phyloP scores from a whole-genome alignment of 257 asterid species.

The Nicotiana tabacum region DNA sequence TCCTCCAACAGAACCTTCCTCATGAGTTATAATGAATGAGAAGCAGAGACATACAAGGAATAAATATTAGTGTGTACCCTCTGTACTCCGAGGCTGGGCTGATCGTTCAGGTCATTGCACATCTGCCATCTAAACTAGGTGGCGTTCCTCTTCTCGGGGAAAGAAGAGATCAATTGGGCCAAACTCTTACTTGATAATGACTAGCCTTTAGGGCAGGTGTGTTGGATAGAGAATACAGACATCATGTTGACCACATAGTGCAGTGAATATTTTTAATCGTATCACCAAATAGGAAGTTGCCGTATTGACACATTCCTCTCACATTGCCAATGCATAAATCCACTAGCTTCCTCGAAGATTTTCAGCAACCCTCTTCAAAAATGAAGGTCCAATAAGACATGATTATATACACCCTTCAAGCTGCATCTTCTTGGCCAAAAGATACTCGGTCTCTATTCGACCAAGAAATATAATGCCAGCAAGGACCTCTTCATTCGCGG shows the following conservation, averaged over 20 bases:
- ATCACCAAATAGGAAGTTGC: not conserved
- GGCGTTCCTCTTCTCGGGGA: not conserved
- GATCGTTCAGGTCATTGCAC: not conserved
- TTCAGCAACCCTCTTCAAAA: not conserved
- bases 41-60: not conserved
- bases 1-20: not conserved
- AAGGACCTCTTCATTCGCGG: not conserved
- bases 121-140: not conserved
- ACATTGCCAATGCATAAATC: not conserved
- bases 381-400: not conserved
- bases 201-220: not conserved
- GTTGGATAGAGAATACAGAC: not conserved
- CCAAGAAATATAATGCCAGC: not conserved
- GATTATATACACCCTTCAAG: slow-evolving; percentile 1
- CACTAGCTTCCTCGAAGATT: not conserved
- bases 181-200: not conserved
- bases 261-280: not conserved
- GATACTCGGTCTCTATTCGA: not conserved
- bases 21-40: not conserved
- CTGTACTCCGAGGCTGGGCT: not conserved
- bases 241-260: not conserved
- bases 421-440: not conserved
- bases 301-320: not conserved
- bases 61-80: not conserved
- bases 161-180: not conserved